Evolutionary conservation across 73 alveolate species (phyloP).

Genomic region (Breviolum minutum): DNA sequence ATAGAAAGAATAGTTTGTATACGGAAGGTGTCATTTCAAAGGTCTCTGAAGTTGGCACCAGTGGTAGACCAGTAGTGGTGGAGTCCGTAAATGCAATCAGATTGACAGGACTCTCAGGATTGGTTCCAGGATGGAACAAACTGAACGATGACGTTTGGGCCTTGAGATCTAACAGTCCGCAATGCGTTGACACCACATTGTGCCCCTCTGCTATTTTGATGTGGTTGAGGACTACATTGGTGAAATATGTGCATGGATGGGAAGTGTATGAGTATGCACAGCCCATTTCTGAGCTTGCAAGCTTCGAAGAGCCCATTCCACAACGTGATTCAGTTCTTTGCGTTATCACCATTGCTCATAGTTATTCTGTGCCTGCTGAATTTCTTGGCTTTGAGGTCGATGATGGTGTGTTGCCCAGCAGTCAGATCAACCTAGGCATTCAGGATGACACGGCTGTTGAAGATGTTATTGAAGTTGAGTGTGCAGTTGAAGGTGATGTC

Average conservation of each 20-base stretch:
- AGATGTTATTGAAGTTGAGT: too few relatives aligned
- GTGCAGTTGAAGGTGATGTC: too few relatives aligned
- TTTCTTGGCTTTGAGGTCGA: neutral
- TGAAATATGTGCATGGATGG: neutral
- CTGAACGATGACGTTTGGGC: neutral
- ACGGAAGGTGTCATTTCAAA: neutral
- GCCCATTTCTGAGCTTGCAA: neutral
- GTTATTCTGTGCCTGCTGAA: neutral
- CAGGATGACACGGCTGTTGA: too few relatives aligned
- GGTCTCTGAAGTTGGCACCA: neutral
- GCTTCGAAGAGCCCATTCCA: neutral
- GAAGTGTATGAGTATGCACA: neutral
- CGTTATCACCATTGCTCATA: slow-evolving; percentile 3
- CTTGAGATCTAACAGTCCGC: neutral
- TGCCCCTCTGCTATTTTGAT: neutral
- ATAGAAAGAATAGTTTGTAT: neutral
- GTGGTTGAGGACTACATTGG: neutral
- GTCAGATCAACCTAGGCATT: too few relatives aligned
- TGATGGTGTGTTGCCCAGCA: neutral
- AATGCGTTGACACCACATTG: neutral
- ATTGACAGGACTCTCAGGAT: neutral
- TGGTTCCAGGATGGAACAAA: neutral
- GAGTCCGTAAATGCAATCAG: too few relatives aligned
- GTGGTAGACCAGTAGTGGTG: neutral
- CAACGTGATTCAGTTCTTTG: too few relatives aligned